Percentiles rank a stretch among this genome's conserved stretches.
Evolutionary conservation across 495 filamentous ascomycete genomes (phyloP).

Genomic region (Thermochaetoides thermophila): DNA sequence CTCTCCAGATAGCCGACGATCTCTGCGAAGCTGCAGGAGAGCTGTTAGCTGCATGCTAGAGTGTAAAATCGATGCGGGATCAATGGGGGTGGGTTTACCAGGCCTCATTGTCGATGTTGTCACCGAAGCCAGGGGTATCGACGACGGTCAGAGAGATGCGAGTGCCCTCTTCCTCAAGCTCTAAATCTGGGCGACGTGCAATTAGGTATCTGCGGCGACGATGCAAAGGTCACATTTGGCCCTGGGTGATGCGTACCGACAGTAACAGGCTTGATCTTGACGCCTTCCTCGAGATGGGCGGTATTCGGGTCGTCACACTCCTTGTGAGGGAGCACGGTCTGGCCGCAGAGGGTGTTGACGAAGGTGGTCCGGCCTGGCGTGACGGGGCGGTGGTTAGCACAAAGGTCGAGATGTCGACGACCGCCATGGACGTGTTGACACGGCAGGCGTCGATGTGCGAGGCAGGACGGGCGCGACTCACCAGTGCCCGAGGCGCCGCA

Average conservation of each 20-base stretch:
- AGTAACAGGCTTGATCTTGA: slow-evolving; percentile 95
- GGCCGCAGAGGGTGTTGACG: slow-evolving; percentile 96
- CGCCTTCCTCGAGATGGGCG: slow-evolving; percentile 89
- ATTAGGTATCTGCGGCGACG: not conserved
- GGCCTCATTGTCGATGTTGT: slow-evolving; percentile 98
- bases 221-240: not conserved
- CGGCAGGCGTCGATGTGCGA: too few relatives aligned
- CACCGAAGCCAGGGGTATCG: slow-evolving; percentile 95
- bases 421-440: too few relatives aligned
- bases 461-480: slow-evolving; percentile 30
- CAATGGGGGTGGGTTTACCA: slow-evolving; percentile 38
- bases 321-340: slow-evolving; percentile 74
- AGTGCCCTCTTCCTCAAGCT: slow-evolving; percentile 95
- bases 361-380: slow-evolving; percentile 87
- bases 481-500: slow-evolving; percentile 97
- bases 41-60: slow-evolving; percentile 1
- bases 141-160: slow-evolving; percentile 96
- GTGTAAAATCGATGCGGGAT: slow-evolving; percentile 70
- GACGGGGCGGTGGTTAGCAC: slow-evolving; percentile 13
- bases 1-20: slow-evolving; percentile 95
- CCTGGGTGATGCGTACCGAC: slow-evolving; percentile 53
- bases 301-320: slow-evolving; percentile 76
- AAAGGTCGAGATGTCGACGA: not conserved
- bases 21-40: slow-evolving; percentile 64
- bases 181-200: slow-evolving; percentile 51